These are phyloP conservation scores for Hyaloscypha finlandica DNA, from an alignment of 495 filamentous ascomycete species.

Conservation along the genomic window DNA sequence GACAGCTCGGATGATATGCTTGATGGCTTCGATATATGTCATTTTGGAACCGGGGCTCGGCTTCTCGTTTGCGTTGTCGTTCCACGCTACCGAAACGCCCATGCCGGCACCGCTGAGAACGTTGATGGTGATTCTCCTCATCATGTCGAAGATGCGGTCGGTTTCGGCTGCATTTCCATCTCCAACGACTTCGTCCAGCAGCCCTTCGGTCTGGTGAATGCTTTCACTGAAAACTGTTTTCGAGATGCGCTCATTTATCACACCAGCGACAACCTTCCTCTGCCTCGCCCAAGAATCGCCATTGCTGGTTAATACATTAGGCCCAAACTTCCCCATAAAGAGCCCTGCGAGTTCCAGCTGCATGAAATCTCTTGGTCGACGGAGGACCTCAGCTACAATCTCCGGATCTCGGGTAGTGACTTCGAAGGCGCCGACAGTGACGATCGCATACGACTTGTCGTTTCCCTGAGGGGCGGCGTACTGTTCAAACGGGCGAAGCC, in stretches of 20 bases:
- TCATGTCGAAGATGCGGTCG: constrained; percentile 34
- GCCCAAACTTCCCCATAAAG: constrained; percentile 33
- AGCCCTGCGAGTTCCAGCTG: constrained; percentile 23
- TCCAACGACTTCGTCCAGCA: constrained; percentile 31
- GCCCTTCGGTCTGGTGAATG: constrained; percentile 32
- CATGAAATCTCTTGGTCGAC: constrained; percentile 34
- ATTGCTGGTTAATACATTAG: constrained; percentile 35
- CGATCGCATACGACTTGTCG: constrained; percentile 33
- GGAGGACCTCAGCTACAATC: constrained; percentile 28
- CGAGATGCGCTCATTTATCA: constrained; percentile 38
- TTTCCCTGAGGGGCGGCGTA: constrained; percentile 25
- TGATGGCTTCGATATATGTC: constrained; percentile 34
- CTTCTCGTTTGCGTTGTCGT: constrained; percentile 25
- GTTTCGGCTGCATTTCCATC: constrained; percentile 23
- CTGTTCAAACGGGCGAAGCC: constrained; percentile 28
- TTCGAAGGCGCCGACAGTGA: constrained; percentile 30
- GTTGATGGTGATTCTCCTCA: constrained; percentile 36
- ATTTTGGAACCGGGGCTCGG: constrained; percentile 31
- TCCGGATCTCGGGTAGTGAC: constrained; percentile 33
- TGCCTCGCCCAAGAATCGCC: constrained; percentile 36
- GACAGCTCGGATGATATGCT: constrained; percentile 26
- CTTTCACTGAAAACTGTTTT: constrained; percentile 35
- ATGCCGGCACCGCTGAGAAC: constrained; percentile 35
- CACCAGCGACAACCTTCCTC: constrained; percentile 32
- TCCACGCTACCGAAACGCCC: constrained; percentile 32